These are phyloP conservation scores for Pichia kluyveri DNA, from an alignment of 805 yeast genomes.

Conservation along the genomic window DNA sequence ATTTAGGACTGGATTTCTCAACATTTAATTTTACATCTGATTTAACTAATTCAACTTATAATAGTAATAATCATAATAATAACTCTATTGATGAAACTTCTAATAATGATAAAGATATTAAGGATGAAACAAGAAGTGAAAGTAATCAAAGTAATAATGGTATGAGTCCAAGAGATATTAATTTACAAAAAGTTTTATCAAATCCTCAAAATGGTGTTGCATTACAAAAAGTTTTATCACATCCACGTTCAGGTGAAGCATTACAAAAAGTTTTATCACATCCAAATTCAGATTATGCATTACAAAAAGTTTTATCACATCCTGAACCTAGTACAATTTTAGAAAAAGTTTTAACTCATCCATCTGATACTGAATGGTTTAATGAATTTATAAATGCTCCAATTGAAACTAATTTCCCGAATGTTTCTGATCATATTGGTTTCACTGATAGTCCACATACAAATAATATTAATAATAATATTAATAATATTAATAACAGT, in stretches of 20 bases:
- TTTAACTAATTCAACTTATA: neutral
- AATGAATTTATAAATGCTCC: conserved; percentile 64
- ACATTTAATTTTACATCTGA: conserved; percentile 1
- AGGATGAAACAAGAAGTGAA: neutral
- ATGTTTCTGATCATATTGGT: conserved; percentile 49
- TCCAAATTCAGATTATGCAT: conserved; percentile 12
- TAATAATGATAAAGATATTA: neutral
- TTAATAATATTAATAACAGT: conserved; percentile 5
- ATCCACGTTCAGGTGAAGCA: conserved; percentile 12
- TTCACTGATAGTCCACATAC: conserved; percentile 34
- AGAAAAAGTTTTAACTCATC: conserved; percentile 8
- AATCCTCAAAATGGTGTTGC: conserved; percentile 12
- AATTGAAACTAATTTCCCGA: conserved; percentile 47
- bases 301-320: conserved; percentile 13
- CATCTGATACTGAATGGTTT: conserved; percentile 47
- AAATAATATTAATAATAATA: conserved; percentile 26
- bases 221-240: conserved; percentile 12
- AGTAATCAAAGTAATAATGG: neutral
- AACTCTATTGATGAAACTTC: neutral
- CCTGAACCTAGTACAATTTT: conserved; percentile 11
- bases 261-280: conserved; percentile 12
- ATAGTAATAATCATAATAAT: neutral
- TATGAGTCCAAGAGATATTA: conserved; percentile 3
- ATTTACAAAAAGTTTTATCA: conserved; percentile 10
- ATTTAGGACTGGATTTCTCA: conserved; percentile 15